These are phyloP conservation scores for Quercus variabilis DNA, from an alignment of 306 rosid species.

Conservation along the genomic window DNA sequence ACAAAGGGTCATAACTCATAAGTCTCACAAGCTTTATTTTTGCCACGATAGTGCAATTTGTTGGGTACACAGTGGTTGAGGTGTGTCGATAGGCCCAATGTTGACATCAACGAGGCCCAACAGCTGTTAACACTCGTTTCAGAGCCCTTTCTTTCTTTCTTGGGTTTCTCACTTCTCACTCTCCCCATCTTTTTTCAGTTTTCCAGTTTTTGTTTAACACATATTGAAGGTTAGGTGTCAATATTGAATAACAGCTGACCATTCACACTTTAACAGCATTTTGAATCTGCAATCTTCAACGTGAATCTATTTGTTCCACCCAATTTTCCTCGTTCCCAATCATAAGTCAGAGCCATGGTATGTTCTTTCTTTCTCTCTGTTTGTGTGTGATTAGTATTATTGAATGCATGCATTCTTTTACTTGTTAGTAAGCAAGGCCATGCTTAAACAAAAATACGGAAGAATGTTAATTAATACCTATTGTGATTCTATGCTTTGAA, in stretches of 20 bases:
- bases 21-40: neutral
- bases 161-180: slow-evolving; percentile 21
- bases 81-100: slow-evolving; percentile 38
- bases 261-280: neutral
- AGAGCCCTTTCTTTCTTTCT: neutral
- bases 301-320: neutral
- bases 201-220: neutral
- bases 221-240: slow-evolving; percentile 14
- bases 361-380: slow-evolving; percentile 1
- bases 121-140: neutral
- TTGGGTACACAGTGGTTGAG: neutral
- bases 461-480: neutral
- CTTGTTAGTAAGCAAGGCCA: neutral
- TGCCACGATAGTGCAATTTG: neutral
- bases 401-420: neutral
- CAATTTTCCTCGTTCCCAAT: slow-evolving; percentile 7
- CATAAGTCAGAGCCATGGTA: slow-evolving; percentile 34
- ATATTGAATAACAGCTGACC: slow-evolving; percentile 1
- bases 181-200: slow-evolving; percentile 3
- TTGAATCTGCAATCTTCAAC: slow-evolving; percentile 7
- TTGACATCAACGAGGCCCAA: slow-evolving; percentile 25
- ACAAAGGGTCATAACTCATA: no score
- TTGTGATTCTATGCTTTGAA: neutral
- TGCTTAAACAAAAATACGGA: neutral
- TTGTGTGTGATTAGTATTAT: neutral